Base-by-base conservation (phyloP, 1,284 basidiomycete genomes). In the Athelia psychrophila region DNA sequence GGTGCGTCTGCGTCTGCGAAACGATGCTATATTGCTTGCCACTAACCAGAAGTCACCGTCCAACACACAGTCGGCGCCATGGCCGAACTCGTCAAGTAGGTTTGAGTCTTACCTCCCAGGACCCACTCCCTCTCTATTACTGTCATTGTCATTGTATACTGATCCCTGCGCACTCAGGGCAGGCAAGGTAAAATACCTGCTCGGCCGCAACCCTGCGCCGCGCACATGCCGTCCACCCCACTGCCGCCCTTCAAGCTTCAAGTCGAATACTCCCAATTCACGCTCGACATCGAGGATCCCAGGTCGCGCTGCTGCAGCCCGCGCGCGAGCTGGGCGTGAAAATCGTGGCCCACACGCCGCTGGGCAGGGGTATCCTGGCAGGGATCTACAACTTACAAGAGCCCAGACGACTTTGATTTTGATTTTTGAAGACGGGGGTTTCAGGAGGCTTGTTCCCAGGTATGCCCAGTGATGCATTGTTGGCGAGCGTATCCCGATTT, bases 201-300 rank as follows among this genome's bases (percentile, higher is more conserved):
- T n/a, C n/a, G n/a, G n/a, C n/a, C n/a, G n/a, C n/a, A n/a, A n/a
- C n/a, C n/a, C n/a, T n/a, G n/a, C n/a, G n/a, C n/a, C n/a, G 79
- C 44, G 82, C 82, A 4, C 71, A 76, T 51, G 72, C 71, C 12
- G 68, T 77, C 4, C 70, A 74, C 51, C 75, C 75, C 12, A 74
- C 83, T 53, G 61, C 74, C 12, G 78, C 75, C 6, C n/a, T n/a
- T n/a, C n/a, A n/a, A n/a, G n/a, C 59, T 82, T 15, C 78, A 83
- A 57, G 66, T 79, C 36, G 81, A 83, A 57, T 77, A 74, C 58
- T 78, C 75, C 13, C 77, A 80, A 0, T 81, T 78, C 65, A 70
- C 71, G 15, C 64, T 75, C 30, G 72, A 74, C 51, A 71, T 74
- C 58, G 75, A 77, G 62, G 64, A 68, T 49, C 60, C 61, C 38